Base-by-base conservation (phyloP, 2,329 filamentous ascomycete species). In the Macrophomina pseudophaseolina region DNA sequence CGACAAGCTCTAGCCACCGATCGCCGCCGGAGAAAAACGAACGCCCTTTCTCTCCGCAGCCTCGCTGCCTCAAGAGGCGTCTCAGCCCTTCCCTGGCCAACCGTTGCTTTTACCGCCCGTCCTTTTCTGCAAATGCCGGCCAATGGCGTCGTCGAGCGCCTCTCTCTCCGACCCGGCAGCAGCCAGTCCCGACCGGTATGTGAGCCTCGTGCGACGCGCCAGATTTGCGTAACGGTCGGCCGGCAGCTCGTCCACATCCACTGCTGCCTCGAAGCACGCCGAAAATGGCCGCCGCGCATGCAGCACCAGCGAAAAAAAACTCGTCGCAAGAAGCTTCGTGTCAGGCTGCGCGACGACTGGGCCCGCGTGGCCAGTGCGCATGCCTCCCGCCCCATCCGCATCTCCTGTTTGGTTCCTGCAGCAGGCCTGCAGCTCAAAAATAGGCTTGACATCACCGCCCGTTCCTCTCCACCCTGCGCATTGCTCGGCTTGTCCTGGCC, bases 331-430 rank as follows among this genome's bases (percentile, higher is more conserved):
- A 58, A 44, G 56, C 56, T 59, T 46, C 40, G 56, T 46, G 56
- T 59, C 30, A 33, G 38, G 56, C 18, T 46, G 56, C 35, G 38
- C 35, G 40, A 59, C 56, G 56, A 46, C 40, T 48, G n/a, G 56
- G 33, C 42, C 30, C 40, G 12, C 14, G 28, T 33, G 58, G 58
- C 18, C 44, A 48, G 44, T 62, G 58, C 58, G 58, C 38, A 14
- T 48, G 32, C 44, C 12, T 62, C 58, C 58, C 58, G 58, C 44
- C 23, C 16, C 58, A 62, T 62, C 58, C 58, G 58, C 58, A 62
- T 62, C 60, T 64, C 46, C 49, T 65, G 42, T 30, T 48, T 42
- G 42, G 62, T 65, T 44, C 62, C 62, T 65, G 62, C 51, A 54
- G 48, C 51, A 52, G 28, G 49, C 62, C 62, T 35, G 35, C 40